Base-by-base conservation (phyloP, 2,329 filamentous ascomycete genomes). In the Talaromyces sp. region DNA sequence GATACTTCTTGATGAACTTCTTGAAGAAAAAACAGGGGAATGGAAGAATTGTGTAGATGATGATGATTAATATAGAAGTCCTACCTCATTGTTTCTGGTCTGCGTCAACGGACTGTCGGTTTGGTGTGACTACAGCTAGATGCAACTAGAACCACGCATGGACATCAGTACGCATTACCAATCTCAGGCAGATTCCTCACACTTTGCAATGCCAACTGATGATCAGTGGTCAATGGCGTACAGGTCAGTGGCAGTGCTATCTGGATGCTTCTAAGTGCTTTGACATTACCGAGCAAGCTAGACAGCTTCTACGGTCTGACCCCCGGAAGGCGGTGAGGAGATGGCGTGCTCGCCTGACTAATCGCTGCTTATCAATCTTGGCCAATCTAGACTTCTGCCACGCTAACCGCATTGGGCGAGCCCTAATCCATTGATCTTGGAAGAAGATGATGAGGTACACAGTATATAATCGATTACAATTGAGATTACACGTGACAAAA, bases 301-400 rank as follows among this genome's bases (percentile, higher is more conserved):
- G 9, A 45, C 3, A 22, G n/a, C 7, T 43, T 31, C 7, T 5
- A 31, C 27, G 7, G 41, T 27, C 47, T 31, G 13, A 50, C 8
- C 9, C 4, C 2, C 47, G 7, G 63, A 47, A 52, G 63, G 58
- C 58, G 59, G 63, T 61, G 56, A 22, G 50, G n/a, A 15, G n/a
- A 66, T 66, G 64, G 47, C 64, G 64, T 66, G 64, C 64, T 63
- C 41, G n/a, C 59, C 25, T 17, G 37, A 33, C 7, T 61, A 17
- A 35, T 10, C 33, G 13, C 52, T 49, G 64, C 52, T 63, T 66
- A 63, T 52, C 63, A 65, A 66, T 49, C 64, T 25, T 35, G 58
- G 19, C 49, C 22, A 15, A 22, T 57, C 59, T 49, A 62, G 50
- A 62, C 58, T 57, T n/a, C 27, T 22, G n/a, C 37, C n/a, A n/a